A percentile compares a stretch with the other conserved stretches of the same genome.
These are phyloP conservation scores for Paramecium biaurelia DNA, from an alignment of 73 alveolate genomes.

Conservation along the genomic window DNA sequence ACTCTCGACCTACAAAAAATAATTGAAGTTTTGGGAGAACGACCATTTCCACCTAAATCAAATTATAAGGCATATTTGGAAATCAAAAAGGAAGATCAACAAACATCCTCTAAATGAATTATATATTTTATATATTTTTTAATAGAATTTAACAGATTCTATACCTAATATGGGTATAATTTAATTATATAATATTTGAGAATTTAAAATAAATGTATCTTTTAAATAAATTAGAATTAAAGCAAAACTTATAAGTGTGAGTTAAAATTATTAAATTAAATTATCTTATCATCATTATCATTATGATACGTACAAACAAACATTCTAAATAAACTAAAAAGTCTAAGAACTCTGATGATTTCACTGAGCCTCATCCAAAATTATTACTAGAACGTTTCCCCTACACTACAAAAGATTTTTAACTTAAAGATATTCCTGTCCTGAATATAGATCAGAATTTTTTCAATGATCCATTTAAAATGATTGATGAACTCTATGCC, in stretches of 20 bases:
- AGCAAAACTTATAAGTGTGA: neutral
- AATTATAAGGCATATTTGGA: conserved; percentile 72
- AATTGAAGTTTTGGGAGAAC: conserved; percentile 74
- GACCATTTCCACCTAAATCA: conserved; percentile 83
- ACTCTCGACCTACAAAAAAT: conserved; percentile 76
- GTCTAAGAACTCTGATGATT: neutral
- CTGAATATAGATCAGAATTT: conserved; percentile 68
- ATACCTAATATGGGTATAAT: neutral
- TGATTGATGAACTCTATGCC: conserved; percentile 69
- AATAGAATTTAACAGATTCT: neutral
- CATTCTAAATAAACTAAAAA: neutral
- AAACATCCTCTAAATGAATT: conserved; percentile 6
- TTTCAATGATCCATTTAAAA: conserved; percentile 72
- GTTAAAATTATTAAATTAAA: neutral
- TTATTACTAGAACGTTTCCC: conserved; percentile 35
- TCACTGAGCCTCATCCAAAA: neutral
- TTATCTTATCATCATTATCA: neutral
- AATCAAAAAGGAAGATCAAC: conserved; percentile 62
- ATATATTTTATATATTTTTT: neutral
- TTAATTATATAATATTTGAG: neutral
- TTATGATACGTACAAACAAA: neutral
- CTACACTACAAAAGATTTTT: neutral
- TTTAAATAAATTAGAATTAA: neutral
- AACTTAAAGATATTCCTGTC: conserved; percentile 44
- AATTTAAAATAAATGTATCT: neutral